A percentile compares a stretch with the other conserved stretches of the same genome.
Conservation (phyloP, 169 alveolate species). For the Plasmodium adleri region DNA sequence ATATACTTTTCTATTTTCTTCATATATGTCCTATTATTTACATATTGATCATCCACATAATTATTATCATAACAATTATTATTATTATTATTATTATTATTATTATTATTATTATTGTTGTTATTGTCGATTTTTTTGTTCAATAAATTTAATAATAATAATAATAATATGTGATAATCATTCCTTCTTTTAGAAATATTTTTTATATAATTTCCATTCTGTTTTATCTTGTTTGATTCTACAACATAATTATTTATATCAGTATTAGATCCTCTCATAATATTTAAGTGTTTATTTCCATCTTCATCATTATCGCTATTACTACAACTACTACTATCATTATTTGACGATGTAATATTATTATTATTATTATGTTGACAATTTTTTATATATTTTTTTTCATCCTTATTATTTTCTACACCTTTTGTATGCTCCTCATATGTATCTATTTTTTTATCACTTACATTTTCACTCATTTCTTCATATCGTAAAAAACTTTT, state of each 20-base stretch:
- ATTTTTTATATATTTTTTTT: background rate
- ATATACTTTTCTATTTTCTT: constrained; percentile 33
- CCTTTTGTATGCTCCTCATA: too few species aligned
- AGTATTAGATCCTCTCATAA: background rate
- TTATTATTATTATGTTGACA: background rate
- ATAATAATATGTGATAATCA: constrained; percentile 13
- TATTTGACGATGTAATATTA: background rate
- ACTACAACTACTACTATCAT: background rate
- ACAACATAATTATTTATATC: background rate
- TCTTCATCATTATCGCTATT: background rate
- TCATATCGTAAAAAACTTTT: constrained; percentile 17
- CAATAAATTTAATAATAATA: constrained; percentile 31
- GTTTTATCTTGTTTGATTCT: background rate
- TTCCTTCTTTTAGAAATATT: background rate
- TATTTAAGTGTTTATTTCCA: background rate
- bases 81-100: too few species aligned
- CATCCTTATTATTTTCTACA: background rate
- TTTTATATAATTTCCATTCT: background rate
- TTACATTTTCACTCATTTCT: background rate
- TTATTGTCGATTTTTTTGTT: constrained; percentile 24
- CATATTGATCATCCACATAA: too few species aligned
- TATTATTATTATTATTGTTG: too few species aligned
- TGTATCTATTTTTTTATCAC: background rate
- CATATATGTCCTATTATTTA: background rate
- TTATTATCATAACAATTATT: too few species aligned